Evolutionary conservation across 352 stramenopile genomes (phyloP), one percentile per base, ranked within the genome.

Genomic region (Phytophthora multivora): DNA sequence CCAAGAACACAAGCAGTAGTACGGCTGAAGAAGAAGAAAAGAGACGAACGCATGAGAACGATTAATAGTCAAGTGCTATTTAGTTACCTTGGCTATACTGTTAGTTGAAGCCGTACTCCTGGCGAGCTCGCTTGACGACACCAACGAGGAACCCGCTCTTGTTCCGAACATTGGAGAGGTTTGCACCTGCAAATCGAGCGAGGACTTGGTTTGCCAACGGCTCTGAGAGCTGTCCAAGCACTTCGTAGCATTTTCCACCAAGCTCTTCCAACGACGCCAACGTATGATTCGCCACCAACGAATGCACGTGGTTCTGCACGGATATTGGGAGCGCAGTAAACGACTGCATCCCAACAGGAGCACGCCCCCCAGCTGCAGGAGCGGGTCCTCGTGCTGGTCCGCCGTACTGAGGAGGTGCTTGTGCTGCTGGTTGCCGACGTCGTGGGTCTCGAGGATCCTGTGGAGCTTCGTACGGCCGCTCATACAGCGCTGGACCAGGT

Each of bases 101-200:
- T 58, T 66, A 73, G 63, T 88, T 80, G 47, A 93, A 88, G 4
- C 82, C 83, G 52, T 90, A 94, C 51, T 94, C 86, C 43, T 94
- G 83, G 31, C 81, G 69, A 51, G 73, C 86, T 41, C 86, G 79
- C 67, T 92, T 92, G 50, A 94, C 77, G 40, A 94, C 83, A 36
- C 85, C 83, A 56, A 94, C 86, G 12, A 94, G 71, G 62, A 94
- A 94, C 21, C 81, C 85, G 28, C 81, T 90, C 15, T 79, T 83
- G 56, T 94, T 94, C n/a, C 85, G 83, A 36, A 94, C 81, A 10
- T 75, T 77, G 11, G 69, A 70, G 12, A 92, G 66, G 45, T 94
- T 91, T 16, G 85, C 83, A 33, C 81, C 76, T 52, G 80, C 77
- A 62, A 91, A 94, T 8, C 85, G 83, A 35, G 67, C 81, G 18